Evolutionary conservation across 768 basidiomycete species (phyloP).

Genomic region (Sistotremastrum niveocremeum): DNA sequence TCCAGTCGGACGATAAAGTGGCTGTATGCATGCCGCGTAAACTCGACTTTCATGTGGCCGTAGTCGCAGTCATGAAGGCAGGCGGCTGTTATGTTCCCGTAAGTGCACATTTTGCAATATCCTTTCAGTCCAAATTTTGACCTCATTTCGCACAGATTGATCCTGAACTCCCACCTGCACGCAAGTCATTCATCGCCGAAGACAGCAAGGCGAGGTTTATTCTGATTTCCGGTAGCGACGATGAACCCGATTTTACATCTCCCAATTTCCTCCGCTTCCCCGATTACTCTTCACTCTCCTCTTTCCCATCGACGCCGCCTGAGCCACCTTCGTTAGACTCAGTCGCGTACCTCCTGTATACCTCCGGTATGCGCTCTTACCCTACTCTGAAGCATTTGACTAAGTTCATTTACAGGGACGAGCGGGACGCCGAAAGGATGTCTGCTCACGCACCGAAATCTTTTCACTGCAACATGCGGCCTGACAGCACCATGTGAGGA

Average conservation of each 20-base stretch:
- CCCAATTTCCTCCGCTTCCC: too few species aligned
- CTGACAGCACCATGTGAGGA: constrained; percentile 13
- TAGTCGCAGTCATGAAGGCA: constrained; percentile 32
- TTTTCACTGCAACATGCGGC: constrained; percentile 19
- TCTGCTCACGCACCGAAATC: constrained; percentile 23
- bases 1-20: constrained; percentile 26
- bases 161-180: constrained; percentile 32
- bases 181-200: constrained; percentile 30
- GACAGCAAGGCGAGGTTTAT: constrained; percentile 30
- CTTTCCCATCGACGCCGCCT: too few species aligned
- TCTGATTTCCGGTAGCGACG: constrained; percentile 18
- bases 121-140: background rate
- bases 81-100: constrained; percentile 42
- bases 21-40: constrained; percentile 33
- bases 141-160: constrained; percentile 26
- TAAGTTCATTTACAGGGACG: constrained; percentile 22
- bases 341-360: constrained; percentile 34
- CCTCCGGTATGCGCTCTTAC: constrained; percentile 24
- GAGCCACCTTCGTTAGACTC: too few species aligned
- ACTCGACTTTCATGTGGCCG: constrained; percentile 25
- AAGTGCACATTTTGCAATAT: constrained; percentile 7
- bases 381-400: background rate
- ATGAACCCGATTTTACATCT: background rate
- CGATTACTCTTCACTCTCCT: too few species aligned
- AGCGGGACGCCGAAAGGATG: constrained; percentile 41